Conservation (phyloP, 139 green algal species). For the Coccomyxa sp. region DNA sequence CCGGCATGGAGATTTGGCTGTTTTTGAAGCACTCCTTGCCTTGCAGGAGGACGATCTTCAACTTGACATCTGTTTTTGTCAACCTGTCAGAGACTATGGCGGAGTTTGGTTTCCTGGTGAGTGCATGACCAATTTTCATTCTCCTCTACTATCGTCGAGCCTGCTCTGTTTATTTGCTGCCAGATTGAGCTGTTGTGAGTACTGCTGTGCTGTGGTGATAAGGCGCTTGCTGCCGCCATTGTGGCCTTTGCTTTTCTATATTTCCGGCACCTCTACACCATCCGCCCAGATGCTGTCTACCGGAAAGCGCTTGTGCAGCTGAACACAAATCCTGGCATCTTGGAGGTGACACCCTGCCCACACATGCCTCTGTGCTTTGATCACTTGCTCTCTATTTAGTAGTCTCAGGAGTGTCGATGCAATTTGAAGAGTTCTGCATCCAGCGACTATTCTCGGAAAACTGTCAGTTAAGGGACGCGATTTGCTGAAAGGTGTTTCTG, state of each 20-base stretch:
- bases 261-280: slow-evolving; percentile 31
- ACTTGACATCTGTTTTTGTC: slow-evolving; percentile 42
- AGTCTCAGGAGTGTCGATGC: too few species aligned
- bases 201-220: neutral
- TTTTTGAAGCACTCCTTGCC: too few species aligned
- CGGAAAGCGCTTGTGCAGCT: slow-evolving; percentile 55
- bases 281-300: slow-evolving; percentile 55
- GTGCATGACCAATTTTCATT: neutral
- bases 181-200: neutral
- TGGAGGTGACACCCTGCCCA: slow-evolving; percentile 39
- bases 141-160: neutral
- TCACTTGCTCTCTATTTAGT: too few species aligned
- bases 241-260: slow-evolving; percentile 33
- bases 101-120: slow-evolving; percentile 49
- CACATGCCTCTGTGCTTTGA: too few species aligned
- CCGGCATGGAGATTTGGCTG: too few species aligned
- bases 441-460: too few species aligned
- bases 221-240: slow-evolving; percentile 40
- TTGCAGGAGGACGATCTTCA: slow-evolving; percentile 27
- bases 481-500: too few species aligned
- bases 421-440: too few species aligned
- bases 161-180: neutral
- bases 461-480: too few species aligned
- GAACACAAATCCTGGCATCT: slow-evolving; percentile 58
- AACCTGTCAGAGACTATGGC: slow-evolving; percentile 54